Base-by-base conservation (phyloP, 176 grass and related monocot genomes). In the Zea mays region DNA sequence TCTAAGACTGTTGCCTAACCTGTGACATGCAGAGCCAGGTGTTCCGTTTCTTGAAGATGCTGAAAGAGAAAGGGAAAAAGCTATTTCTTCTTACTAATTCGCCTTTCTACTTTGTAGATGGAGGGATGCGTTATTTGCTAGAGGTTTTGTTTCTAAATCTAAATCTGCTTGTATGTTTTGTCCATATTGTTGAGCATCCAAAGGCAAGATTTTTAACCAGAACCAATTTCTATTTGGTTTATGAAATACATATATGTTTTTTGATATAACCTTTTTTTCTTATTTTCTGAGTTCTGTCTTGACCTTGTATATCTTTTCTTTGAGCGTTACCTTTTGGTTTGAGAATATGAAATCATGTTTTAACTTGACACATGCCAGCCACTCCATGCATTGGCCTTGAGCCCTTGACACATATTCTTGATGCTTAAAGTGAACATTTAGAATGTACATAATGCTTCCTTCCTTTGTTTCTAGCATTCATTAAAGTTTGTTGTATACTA, bases 61-160 rank as follows among this genome's bases (percentile, higher is more conserved):
- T 99, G 78, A 94, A 84, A 58, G 89, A 92, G 73, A 99, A 92
- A 40, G 96, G 91, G 6, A 99, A 99, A 74, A 99, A 87, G 36
- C 90, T 99, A 60, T 99, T 99, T 80, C 88, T 99, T 80, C 81
- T 99, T 27, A 99, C 96, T 12, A 99, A 99, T 82, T 99, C 96
- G 72, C 96, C 96, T 57, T 99, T 92, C 78, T 95, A 86, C 80
- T 99, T 99, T 72, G 96, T 99, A 35, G 92, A 99, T 89, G 96
- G 92, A 51, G 96, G 96, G 65, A 99, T 99, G 96, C 79, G 73
- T 66, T 99, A 86, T 72, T 90, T 99, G 83, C 69, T 99, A 85
- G 92, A 99, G 96, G 96, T 99, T 72, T 8, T 20, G 55, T 82
- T 85, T 87, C 65, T 21, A 47, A 17, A 74, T 78, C 77, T 51